Evolutionary conservation across 2,329 filamentous ascomycete species (phyloP).

Genomic region (Massarina eburnea): DNA sequence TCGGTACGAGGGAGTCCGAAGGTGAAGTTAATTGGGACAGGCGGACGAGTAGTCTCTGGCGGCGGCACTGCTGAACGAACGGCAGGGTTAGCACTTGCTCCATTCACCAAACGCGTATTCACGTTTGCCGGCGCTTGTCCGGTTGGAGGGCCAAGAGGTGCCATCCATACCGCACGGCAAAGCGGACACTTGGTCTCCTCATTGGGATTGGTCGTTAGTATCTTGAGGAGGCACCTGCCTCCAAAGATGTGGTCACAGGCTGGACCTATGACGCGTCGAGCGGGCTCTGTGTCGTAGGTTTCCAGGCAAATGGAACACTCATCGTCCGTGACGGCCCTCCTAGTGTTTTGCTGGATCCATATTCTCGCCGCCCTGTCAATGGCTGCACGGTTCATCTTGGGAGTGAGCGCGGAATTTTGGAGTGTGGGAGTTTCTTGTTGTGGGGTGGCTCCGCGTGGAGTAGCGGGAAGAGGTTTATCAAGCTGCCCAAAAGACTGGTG

Average conservation of each 20-base stretch:
- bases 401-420: neutral
- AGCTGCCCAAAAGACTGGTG: neutral
- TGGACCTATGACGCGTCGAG: constrained; percentile 13
- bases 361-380: neutral
- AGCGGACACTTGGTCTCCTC: constrained; percentile 16
- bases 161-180: constrained; percentile 24
- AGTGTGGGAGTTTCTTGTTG: neutral
- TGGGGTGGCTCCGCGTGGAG: neutral
- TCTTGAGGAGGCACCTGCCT: constrained; percentile 10
- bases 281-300: constrained; percentile 12
- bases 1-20: no score
- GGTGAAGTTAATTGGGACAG: no score
- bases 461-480: neutral
- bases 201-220: constrained; percentile 10
- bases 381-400: neutral
- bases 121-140: neutral
- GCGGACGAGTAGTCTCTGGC: no score
- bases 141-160: neutral
- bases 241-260: constrained; percentile 22
- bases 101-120: no score
- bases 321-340: neutral
- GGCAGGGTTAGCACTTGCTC: no score
- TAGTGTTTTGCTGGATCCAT: constrained; percentile 1
- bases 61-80: no score
- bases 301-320: constrained; percentile 27